phyloP scores from a whole-genome alignment of 305 asterid genomes.

The Fraxinus dipetala region DNA sequence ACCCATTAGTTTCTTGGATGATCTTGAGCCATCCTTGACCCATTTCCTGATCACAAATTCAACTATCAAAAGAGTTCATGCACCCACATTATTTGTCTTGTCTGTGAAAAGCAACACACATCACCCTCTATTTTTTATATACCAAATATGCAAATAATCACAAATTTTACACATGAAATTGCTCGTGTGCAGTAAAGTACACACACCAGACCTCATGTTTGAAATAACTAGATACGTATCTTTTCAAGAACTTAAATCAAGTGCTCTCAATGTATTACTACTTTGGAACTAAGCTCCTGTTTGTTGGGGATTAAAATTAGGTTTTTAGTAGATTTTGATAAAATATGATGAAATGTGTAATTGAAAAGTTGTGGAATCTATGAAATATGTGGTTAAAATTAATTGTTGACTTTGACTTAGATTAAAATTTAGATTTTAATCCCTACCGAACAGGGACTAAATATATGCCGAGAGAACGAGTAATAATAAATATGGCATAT shows the following conservation, averaged over 20 bases:
- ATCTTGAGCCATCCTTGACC: not conserved
- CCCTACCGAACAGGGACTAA: not conserved
- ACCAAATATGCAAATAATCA: not conserved
- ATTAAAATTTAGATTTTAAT: too few relatives aligned
- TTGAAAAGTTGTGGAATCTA: not conserved
- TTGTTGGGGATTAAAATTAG: not conserved
- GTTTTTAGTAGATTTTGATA: too few relatives aligned
- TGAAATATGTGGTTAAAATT: not conserved
- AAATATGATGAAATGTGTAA: not conserved
- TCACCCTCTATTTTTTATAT: not conserved
- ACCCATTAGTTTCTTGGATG: not conserved
- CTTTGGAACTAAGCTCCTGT: not conserved
- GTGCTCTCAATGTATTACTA: not conserved
- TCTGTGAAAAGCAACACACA: not conserved
- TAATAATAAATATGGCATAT: not conserved
- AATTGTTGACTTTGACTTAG: not conserved
- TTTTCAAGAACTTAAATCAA: not conserved
- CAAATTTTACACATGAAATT: not conserved
- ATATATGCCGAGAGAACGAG: not conserved
- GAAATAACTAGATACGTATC: not conserved
- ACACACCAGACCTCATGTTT: not conserved
- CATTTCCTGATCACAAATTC: not conserved
- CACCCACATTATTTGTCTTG: not conserved
- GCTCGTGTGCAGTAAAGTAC: not conserved
- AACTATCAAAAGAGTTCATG: not conserved